Conservation (phyloP, 331 rosid genomes). For the Erythrophleum ivorense region DNA sequence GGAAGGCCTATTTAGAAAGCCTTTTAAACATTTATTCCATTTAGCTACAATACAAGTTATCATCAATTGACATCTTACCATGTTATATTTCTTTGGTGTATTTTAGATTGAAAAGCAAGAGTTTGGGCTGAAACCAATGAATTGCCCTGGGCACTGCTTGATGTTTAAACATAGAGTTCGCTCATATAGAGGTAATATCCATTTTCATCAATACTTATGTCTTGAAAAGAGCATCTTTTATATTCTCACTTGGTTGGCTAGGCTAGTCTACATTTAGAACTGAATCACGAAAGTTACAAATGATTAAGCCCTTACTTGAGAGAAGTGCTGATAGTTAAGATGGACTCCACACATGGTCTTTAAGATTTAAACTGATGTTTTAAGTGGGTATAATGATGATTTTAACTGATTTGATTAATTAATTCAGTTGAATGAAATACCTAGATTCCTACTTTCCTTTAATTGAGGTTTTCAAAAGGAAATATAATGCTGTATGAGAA, state of each 20-base stretch:
- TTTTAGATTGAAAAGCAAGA: conserved; percentile 93
- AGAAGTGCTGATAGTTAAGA: not conserved
- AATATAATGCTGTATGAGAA: not conserved
- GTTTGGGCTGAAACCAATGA: conserved; percentile 98
- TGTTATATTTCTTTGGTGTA: conserved; percentile 13
- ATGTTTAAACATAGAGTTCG: conserved; percentile 97
- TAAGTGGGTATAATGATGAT: no score
- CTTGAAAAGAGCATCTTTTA: conserved; percentile 19
- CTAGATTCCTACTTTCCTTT: not conserved
- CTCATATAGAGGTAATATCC: conserved; percentile 83
- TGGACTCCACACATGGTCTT: no score
- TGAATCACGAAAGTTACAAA: conserved; percentile 15
- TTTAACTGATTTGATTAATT: no score
- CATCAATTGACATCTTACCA: not conserved
- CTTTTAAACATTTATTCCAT: not conserved
- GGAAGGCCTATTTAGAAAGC: not conserved
- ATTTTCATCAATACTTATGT: conserved; percentile 14
- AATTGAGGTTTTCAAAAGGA: not conserved
- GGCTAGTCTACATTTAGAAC: conserved; percentile 27
- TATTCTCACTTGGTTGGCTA: conserved; percentile 2
- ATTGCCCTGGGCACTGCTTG: conserved; percentile 98
- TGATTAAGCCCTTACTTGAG: conserved; percentile 4
- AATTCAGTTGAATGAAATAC: not conserved
- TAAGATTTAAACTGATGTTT: no score
- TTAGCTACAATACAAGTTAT: not conserved